These are phyloP conservation scores for Chenopodium berlandieri DNA, from an alignment of 148 eudicot species.

Conservation along the genomic window DNA sequence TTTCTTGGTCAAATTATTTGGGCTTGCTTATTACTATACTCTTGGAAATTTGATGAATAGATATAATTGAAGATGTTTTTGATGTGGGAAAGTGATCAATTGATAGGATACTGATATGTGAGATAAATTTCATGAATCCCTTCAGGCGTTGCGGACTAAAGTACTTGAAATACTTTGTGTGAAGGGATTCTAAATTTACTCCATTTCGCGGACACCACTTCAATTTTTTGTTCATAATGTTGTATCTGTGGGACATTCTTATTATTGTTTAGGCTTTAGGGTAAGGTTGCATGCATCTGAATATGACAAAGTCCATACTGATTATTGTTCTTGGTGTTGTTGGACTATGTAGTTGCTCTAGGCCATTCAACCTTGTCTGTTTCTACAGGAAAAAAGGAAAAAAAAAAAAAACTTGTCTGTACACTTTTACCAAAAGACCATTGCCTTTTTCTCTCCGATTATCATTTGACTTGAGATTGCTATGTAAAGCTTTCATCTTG, in stretches of 20 bases:
- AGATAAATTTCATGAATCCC: neutral
- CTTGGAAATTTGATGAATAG: neutral
- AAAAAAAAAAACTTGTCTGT: neutral
- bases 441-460: neutral
- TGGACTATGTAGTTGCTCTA: neutral
- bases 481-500: neutral
- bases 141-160: too few species aligned
- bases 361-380: neutral
- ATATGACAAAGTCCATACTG: neutral
- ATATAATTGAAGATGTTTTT: neutral
- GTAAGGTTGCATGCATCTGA: neutral
- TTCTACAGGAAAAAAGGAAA: too few species aligned
- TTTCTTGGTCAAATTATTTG: neutral
- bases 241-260: neutral
- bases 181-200: neutral
- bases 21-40: neutral
- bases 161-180: neutral
- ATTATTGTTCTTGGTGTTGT: neutral
- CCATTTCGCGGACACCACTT: neutral
- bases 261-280: neutral
- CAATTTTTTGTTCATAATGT: too few species aligned
- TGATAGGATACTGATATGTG: neutral
- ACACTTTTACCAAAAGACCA: neutral
- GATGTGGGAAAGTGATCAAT: neutral
- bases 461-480: neutral